Evolutionary conservation across 306 rosid genomes (phyloP), one percentile per base, ranked within the genome.

Genomic region (Abrus precatorius): DNA sequence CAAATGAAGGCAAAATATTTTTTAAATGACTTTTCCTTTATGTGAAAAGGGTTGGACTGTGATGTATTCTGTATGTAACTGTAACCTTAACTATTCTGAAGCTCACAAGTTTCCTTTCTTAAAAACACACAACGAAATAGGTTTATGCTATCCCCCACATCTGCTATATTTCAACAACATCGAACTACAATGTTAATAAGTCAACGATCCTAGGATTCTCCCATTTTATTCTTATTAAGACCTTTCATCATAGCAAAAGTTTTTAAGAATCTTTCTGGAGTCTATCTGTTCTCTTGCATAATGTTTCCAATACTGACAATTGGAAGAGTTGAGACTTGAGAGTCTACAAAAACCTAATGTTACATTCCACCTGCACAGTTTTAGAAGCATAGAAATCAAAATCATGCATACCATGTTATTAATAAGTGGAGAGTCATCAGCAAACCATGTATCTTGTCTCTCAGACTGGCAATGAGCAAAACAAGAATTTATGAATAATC

Each of bases 391-490:
- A 40, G 44, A 82, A 75, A 66, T 75, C 27, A 27, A 43, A 12
- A 43, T n/a, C 55, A 32, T 45, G 61, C 84, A 69, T 90, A 91
- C 98, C 97, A 74, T 78, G 43, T 86, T 81, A 57, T 43, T 85
- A 44, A 90, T 59, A 3, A 88, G 72, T 3, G 98, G 98, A 74
- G 96, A 94, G 84, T 94, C 93, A 82, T 86, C 87, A 34, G 97
- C 97, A 81, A 94, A 94, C 98, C 98, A 94, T 3, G 98, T 94
- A 69, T 94, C 98, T 76, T 94, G 98, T 85, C 93, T 88, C 85
- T 92, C 98, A 55, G 98, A 88, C 82, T 94, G 98, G 88, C 98
- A 92, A 83, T 94, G 97, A 64, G 98, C 94, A 85, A 94, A 94
- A 83, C 97, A 94, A 54, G 98, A 92, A 81, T 94, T 94, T 84